Conservation (phyloP, 1,284 basidiomycete species). For the Gomphus bonarii region DNA sequence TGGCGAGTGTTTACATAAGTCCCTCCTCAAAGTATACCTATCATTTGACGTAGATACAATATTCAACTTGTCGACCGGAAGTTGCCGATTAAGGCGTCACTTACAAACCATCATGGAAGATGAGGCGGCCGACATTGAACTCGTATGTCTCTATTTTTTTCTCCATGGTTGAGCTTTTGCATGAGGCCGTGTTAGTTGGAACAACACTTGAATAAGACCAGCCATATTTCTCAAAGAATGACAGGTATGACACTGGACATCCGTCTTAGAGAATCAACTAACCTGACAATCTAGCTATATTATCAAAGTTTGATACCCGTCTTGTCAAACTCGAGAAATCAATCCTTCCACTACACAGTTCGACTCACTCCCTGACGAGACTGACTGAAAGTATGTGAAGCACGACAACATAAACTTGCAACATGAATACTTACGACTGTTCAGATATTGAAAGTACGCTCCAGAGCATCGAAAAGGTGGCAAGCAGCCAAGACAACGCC, state of each 20-base stretch:
- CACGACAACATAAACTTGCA: background rate
- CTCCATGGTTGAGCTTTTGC: background rate
- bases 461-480: slow-evolving; percentile 65
- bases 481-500: slow-evolving; percentile 64
- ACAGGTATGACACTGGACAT: slow-evolving; percentile 42
- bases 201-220: slow-evolving; percentile 76
- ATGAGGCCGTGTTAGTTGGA: slow-evolving; percentile 44
- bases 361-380: slow-evolving; percentile 63
- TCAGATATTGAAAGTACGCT: slow-evolving; percentile 71
- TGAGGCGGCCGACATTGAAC: slow-evolving; percentile 67
- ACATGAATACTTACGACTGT: background rate
- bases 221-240: slow-evolving; percentile 74
- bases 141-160: slow-evolving; percentile 30
- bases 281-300: slow-evolving; percentile 44
- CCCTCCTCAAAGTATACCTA: too few species aligned
- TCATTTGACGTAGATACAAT: too few species aligned
- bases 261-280: background rate
- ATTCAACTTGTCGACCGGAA: too few species aligned
- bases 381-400: slow-evolving; percentile 41
- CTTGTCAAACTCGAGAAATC: slow-evolving; percentile 73
- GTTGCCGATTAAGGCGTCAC: too few species aligned
- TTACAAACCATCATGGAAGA: slow-evolving; percentile 59
- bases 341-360: slow-evolving; percentile 63
- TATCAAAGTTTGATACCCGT: slow-evolving; percentile 69
- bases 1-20: too few species aligned